A percentile compares a stretch with the other conserved stretches of the same genome.
These are phyloP conservation scores for Cicer chorassanicum DNA, from an alignment of 306 rosid species.

Conservation along the genomic window DNA sequence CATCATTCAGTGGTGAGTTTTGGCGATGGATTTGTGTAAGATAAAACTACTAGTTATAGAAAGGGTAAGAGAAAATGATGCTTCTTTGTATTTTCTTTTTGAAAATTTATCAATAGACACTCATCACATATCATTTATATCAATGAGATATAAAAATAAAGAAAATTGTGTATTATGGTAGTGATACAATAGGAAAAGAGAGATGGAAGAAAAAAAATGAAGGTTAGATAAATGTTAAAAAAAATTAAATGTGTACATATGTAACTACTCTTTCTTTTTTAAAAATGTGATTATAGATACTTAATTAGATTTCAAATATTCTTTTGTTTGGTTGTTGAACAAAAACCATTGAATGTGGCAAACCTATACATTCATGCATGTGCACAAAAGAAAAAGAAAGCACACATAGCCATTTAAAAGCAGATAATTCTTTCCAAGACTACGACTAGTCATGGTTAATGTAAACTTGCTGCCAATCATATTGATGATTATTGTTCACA, in stretches of 20 bases:
- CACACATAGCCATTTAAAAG: background rate
- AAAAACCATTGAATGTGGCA: slow-evolving; percentile 31
- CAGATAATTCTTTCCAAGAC: slow-evolving; percentile 8
- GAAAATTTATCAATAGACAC: too few relatives aligned
- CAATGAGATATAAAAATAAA: too few relatives aligned
- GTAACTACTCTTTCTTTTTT: background rate
- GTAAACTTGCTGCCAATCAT: slow-evolving; percentile 32
- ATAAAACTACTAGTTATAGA: slow-evolving; percentile 20
- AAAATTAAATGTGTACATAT: too few relatives aligned
- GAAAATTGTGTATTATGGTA: too few relatives aligned
- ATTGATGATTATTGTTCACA: background rate
- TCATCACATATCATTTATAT: too few relatives aligned
- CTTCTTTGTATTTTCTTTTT: background rate
- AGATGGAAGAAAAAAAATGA: too few relatives aligned
- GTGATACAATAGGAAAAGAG: too few relatives aligned
- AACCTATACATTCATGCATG: slow-evolving; percentile 38
- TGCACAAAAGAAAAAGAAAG: background rate
- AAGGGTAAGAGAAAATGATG: slow-evolving; percentile 23
- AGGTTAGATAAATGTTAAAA: too few relatives aligned
- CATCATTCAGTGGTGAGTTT: too few relatives aligned
- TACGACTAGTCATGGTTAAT: slow-evolving; percentile 8
- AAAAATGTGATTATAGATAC: slow-evolving; percentile 6
- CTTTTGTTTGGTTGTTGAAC: slow-evolving; percentile 38
- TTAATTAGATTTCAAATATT: background rate
- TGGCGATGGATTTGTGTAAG: slow-evolving; percentile 22